Percentiles rank a stretch among this genome's conserved stretches.
These are phyloP conservation scores for Phytophthora sojae DNA, from an alignment of 352 stramenopile genomes.

Conservation along the genomic window DNA sequence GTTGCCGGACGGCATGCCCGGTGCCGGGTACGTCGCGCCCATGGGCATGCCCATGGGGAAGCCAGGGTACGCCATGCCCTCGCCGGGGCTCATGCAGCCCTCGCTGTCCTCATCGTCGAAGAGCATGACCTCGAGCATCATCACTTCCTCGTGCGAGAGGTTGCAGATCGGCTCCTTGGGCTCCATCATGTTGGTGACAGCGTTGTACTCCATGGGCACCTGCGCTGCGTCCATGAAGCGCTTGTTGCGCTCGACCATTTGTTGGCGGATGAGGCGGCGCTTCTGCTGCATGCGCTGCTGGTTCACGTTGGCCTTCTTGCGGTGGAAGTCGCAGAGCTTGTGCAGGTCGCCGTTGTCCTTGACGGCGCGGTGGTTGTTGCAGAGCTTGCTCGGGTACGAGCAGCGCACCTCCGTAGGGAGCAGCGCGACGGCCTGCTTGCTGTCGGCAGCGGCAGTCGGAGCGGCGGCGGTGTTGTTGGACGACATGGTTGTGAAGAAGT, in stretches of 20 bases:
- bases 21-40: slow-evolving; percentile 18
- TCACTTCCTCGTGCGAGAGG: slow-evolving; percentile 49
- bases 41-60: slow-evolving; percentile 25
- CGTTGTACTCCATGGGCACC: slow-evolving; percentile 44
- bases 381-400: slow-evolving; percentile 76
- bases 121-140: slow-evolving; percentile 54
- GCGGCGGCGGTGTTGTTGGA: slow-evolving; percentile 21
- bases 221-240: slow-evolving; percentile 52
- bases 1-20: slow-evolving; percentile 29
- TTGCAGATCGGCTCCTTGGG: slow-evolving; percentile 51
- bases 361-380: slow-evolving; percentile 65
- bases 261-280: slow-evolving; percentile 50
- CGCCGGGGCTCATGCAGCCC: slow-evolving; percentile 18
- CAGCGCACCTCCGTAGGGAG: slow-evolving; percentile 65
- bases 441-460: slow-evolving; percentile 13
- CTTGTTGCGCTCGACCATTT: slow-evolving; percentile 63
- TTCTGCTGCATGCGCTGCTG: slow-evolving; percentile 77
- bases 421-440: slow-evolving; percentile 26
- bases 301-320: slow-evolving; percentile 75
- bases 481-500: slow-evolving; percentile 17
- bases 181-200: slow-evolving; percentile 39
- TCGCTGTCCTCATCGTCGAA: slow-evolving; percentile 50
- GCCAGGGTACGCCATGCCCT: slow-evolving; percentile 12
- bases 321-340: slow-evolving; percentile 80
- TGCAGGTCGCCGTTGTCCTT: slow-evolving; percentile 81